phyloP scores from a whole-genome alignment of 169 alveolate species.

The Eimeria acervulina region DNA sequence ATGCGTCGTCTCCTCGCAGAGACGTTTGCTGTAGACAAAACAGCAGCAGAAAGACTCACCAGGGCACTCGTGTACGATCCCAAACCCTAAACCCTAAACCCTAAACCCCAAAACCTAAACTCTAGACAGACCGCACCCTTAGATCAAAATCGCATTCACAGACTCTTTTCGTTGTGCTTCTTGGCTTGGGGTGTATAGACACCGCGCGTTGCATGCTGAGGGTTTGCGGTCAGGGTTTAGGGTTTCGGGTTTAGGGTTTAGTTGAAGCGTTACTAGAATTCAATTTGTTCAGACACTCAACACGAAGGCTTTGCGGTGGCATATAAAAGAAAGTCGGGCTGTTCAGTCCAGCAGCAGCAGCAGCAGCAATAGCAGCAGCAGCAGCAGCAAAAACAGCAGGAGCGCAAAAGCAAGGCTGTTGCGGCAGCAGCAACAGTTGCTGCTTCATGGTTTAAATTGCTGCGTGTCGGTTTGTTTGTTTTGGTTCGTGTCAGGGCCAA shows the following conservation, averaged over 20 bases:
- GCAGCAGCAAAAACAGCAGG: no score
- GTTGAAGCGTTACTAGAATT: not conserved
- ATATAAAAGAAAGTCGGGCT: no score
- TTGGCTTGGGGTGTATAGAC: not conserved
- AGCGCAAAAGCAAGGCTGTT: no score
- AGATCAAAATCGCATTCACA: no score
- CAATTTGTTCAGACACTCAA: no score
- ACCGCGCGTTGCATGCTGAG: not conserved
- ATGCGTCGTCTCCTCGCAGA: not conserved
- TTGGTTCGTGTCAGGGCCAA: not conserved
- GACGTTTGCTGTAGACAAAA: conserved; percentile 8
- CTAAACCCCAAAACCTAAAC: not conserved
- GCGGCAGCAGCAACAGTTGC: conserved; percentile 18
- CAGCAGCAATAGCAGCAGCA: not conserved
- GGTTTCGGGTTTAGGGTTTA: not conserved
- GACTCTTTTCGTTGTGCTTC: no score
- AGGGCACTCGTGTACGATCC: conserved; percentile 22
- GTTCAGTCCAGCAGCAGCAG: not conserved
- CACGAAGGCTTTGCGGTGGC: no score
- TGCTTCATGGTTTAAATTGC: not conserved
- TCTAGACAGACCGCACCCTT: not conserved
- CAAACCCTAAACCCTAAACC: not conserved
- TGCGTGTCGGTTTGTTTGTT: not conserved
- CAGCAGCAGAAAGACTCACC: conserved; percentile 29
- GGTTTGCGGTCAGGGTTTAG: not conserved